Evolutionary conservation across 495 filamentous ascomycete genomes (phyloP), one percentile per base, ranked within the genome.

Genomic region (Penicillium alfredii): DNA sequence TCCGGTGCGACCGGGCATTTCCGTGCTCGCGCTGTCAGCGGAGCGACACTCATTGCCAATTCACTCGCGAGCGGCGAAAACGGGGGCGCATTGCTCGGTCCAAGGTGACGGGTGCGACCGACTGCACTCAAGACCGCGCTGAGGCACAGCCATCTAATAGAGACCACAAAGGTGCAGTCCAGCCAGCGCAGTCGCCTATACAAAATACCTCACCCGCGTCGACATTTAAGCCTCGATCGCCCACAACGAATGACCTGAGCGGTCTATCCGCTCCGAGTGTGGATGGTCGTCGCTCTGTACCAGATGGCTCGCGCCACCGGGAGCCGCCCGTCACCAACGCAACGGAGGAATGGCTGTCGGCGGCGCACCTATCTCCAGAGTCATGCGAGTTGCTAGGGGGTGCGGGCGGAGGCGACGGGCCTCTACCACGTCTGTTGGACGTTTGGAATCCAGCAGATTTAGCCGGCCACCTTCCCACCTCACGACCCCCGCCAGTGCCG

Each of bases 1-100:
- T 71, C n/a, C 58, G 64, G 45, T 71, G 66, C 54, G 66, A 71
- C 43, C 64, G 66, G 11, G 64, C 63, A 3, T 71, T 71, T 28
- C 66, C 66, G 8, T 71, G 66, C 35, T 66, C 64, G 12, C 55
- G 66, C 38, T 71, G 66, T 22, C 52, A 67, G 9, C 61, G 64
- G 18, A 64, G 64, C 43, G 61, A 67, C 4, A 62, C 56, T 14
- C 57, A 44, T 17, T 71, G 66, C 35, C 60, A 68, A 48, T 66
- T 71, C 21, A 71, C 66, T 4, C 56, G 66, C 10, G 66, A 71
- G 40, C 60, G 61, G 11, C 56, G 66, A 6, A 71, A 71, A 41
- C 51, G 66, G 44, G 66, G 66, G 6, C 63, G 66, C 17, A 67
- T 71, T 27, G 61, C 66, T 11, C 62, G 66, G 30, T 44, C 58